Evolutionary conservation across 176 grass and related monocot species (phyloP).

Genomic region (Musa schizocarpa): DNA sequence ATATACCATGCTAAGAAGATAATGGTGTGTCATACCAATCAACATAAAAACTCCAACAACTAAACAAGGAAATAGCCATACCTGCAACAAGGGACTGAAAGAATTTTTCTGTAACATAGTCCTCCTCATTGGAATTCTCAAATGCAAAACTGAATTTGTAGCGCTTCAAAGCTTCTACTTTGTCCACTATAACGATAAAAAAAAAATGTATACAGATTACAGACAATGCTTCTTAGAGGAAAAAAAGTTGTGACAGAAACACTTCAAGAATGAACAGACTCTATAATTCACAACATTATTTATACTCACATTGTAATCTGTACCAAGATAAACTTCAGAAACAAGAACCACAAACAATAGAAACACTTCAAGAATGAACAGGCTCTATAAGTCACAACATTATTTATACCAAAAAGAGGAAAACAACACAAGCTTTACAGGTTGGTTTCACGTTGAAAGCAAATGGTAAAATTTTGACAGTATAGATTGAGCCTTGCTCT

Average conservation of each 20-base stretch:
- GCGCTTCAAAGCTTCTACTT: slow-evolving; percentile 67
- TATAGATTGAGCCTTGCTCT: no score
- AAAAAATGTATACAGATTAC: neutral
- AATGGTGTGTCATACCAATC: neutral
- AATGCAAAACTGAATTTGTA: slow-evolving; percentile 99
- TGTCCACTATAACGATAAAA: slow-evolving; percentile 62
- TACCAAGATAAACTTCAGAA: no score
- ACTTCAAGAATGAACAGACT: neutral
- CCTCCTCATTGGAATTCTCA: slow-evolving; percentile 99
- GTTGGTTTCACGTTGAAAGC: no score
- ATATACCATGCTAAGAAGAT: neutral
- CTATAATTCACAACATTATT: neutral
- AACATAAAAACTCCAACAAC: neutral
- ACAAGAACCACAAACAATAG: neutral
- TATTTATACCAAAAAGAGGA: no score
- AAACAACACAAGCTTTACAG: no score
- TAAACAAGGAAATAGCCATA: slow-evolving; percentile 14
- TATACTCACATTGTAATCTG: no score
- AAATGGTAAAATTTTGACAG: no score
- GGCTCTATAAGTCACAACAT: neutral
- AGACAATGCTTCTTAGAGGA: neutral
- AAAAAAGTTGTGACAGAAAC: neutral
- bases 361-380: neutral
- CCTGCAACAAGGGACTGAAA: slow-evolving; percentile 95
- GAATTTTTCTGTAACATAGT: slow-evolving; percentile 97